These are phyloP conservation scores for Emericellopsis atlantica DNA, from an alignment of 2,329 filamentous ascomycete species.

Conservation along the genomic window DNA sequence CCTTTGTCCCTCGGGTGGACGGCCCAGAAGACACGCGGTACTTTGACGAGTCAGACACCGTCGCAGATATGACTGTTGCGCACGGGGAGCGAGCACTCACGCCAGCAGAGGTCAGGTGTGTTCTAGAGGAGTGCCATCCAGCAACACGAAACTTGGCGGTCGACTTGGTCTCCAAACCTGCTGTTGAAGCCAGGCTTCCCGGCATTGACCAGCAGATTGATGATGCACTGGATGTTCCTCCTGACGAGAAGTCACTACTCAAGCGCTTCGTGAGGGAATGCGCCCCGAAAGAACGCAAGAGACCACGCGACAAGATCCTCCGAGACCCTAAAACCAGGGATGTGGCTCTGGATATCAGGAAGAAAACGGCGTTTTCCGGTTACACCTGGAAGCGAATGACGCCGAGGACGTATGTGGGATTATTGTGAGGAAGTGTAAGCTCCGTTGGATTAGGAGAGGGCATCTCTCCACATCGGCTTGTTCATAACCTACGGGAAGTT, in stretches of 20 bases:
- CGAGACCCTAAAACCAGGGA: conserved; percentile 56
- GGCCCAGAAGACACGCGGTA: conserved; percentile 69
- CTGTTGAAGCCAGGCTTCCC: conserved; percentile 33
- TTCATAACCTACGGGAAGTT: no score
- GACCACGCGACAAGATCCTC: conserved; percentile 74
- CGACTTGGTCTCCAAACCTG: conserved; percentile 31
- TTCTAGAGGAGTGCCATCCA: conserved; percentile 24
- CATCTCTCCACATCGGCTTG: neutral
- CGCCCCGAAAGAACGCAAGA: conserved; percentile 56
- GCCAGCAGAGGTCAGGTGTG: conserved; percentile 15
- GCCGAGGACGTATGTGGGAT: conserved; percentile 14
- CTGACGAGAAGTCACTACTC: conserved; percentile 26
- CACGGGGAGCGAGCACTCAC: conserved; percentile 15
- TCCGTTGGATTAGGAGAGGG: neutral
- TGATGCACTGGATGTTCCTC: conserved; percentile 16
- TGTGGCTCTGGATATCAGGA: conserved; percentile 66
- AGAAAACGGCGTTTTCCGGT: conserved; percentile 73
- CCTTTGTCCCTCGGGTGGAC: conserved; percentile 65
- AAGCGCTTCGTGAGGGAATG: conserved; percentile 37
- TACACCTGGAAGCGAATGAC: conserved; percentile 64
- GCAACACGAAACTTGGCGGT: conserved; percentile 29
- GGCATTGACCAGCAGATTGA: conserved; percentile 36
- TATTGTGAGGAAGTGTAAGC: neutral
- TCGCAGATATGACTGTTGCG: conserved; percentile 49
- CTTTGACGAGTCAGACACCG: conserved; percentile 71